Evolutionary conservation across 345 rosid genomes (phyloP).

Genomic region (Durio zibethinus): DNA sequence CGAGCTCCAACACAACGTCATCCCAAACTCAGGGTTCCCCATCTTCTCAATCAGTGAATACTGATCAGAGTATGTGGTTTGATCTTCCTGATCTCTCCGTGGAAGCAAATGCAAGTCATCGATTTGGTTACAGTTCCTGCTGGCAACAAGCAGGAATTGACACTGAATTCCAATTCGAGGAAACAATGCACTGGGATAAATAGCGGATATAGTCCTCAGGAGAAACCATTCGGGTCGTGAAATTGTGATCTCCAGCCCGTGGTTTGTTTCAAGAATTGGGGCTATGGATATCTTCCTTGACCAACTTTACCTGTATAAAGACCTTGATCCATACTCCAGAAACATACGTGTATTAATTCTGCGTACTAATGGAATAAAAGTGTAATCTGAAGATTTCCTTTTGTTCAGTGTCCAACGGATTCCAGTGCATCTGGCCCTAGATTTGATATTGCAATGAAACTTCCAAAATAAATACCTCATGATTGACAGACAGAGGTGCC

Average conservation of each 20-base stretch:
- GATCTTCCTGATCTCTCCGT: slow-evolving; percentile 22
- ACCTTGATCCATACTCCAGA: neutral
- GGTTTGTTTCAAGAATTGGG: neutral
- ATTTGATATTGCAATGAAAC: neutral
- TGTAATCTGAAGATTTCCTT: neutral
- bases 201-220: neutral
- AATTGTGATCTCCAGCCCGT: neutral
- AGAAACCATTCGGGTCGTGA: neutral
- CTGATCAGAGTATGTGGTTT: slow-evolving; percentile 13
- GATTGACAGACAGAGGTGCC: neutral
- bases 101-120: neutral
- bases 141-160: slow-evolving; percentile 17
- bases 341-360: neutral
- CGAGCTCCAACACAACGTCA: neutral
- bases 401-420: neutral
- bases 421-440: neutral
- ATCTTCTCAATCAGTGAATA: neutral
- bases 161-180: slow-evolving; percentile 13
- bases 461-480: neutral
- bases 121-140: neutral
- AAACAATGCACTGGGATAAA: neutral
- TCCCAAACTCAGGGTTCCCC: slow-evolving; percentile 2
- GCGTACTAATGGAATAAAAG: neutral
- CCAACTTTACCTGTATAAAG: neutral
- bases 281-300: neutral